These are phyloP conservation scores for Solanum chmielewskii DNA, from an alignment of 257 asterid species.

Conservation along the genomic window DNA sequence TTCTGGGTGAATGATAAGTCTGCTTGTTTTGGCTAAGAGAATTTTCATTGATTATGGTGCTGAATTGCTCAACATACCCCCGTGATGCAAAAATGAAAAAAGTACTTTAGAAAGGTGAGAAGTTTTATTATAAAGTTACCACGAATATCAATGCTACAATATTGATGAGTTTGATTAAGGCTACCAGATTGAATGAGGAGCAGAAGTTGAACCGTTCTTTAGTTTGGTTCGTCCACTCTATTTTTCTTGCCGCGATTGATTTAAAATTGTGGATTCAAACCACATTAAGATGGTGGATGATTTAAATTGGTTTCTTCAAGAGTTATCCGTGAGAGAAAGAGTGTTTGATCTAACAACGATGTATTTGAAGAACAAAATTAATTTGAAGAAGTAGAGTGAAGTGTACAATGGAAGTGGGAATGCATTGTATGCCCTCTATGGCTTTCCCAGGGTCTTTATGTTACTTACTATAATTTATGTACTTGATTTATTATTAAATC, in stretches of 20 bases:
- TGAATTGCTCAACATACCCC: not conserved
- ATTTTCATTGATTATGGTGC: no score
- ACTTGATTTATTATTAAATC: not conserved
- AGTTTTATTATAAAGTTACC: not conserved
- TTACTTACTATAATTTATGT: not conserved
- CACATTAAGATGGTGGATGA: not conserved
- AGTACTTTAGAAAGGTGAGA: not conserved
- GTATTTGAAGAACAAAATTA: not conserved
- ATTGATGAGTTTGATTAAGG: not conserved
- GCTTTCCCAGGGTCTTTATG: not conserved
- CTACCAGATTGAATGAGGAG: not conserved
- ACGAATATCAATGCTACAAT: not conserved
- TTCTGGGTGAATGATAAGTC: not conserved
- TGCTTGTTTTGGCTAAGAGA: not conserved
- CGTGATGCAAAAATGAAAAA: not conserved
- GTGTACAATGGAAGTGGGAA: not conserved
- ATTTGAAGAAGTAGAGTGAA: not conserved
- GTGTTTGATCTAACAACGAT: no score
- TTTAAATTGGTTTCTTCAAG: no score
- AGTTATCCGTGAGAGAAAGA: not conserved
- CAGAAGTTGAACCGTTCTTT: no score
- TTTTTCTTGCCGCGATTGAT: not conserved
- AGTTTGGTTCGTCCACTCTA: not conserved
- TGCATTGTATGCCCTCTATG: not conserved
- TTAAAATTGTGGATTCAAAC: not conserved